Evolutionary conservation across 2,329 filamentous ascomycete species (phyloP), one percentile per base, ranked within the genome.

Genomic region (Ophiostoma perfectum): DNA sequence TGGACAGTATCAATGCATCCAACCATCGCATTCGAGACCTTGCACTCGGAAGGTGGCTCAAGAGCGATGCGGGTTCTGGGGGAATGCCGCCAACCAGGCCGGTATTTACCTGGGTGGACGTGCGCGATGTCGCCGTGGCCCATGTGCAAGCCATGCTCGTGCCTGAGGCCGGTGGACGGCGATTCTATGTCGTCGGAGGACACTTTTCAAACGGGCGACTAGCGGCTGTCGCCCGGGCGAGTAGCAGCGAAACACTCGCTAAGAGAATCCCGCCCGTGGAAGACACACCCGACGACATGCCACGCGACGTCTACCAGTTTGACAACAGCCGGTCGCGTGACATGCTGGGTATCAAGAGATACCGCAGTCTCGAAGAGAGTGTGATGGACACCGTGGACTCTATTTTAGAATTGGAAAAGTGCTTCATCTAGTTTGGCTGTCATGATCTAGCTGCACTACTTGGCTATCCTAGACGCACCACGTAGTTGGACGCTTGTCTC

Each of bases 1-100:
- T 90, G 0, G 83, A 86, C n/a, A 79, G 79, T 1, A 79, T 93
- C 70, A 93, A 93, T 78, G 90, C 89, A 1, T 91, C 88, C 14
- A 93, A 92, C 75, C 83, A 87, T 72, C 84, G 88, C 27, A 83
- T 92, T 67, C 80, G 85, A 8, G 82, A 88, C 70, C 78, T 90
- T 66, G 81, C 89, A n/a, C 83, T 81, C 6, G 90, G 90, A 0
- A 83, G 85, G 70, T 83, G 80, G 75, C 87, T 85, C 72, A 60
- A 16, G 14, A 5, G 1, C 12, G 12, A 38, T 3, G 55, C 9
- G 3, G 27, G 27, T 11, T 11, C 55, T 71, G 78, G 84, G 1
- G 80, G 81, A 39, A 81, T 90, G 9, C 80, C 84, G 0, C 81
- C 86, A 0, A 89, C 86, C 0, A 83, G 82, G 0, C 79, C 78